phyloP scores from a whole-genome alignment of 768 basidiomycete species.

The Amanita rimosa region DNA sequence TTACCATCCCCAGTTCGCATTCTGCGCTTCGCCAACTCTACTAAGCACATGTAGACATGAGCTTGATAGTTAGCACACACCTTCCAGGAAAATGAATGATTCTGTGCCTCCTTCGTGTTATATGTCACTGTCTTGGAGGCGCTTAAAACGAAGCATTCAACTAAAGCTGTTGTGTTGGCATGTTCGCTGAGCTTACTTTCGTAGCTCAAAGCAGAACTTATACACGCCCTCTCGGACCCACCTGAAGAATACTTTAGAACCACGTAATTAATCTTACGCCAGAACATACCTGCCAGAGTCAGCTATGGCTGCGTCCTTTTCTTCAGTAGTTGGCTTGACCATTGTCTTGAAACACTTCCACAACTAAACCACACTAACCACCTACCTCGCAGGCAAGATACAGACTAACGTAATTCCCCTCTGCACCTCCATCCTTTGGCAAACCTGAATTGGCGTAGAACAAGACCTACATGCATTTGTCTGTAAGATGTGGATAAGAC shows the following conservation, averaged over 20 bases:
- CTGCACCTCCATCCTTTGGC: conserved; percentile 34
- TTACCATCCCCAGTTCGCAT: conserved; percentile 86
- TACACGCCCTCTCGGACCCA: conserved; percentile 83
- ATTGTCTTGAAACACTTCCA: not conserved
- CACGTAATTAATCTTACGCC: conserved; percentile 10
- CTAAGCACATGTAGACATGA: not conserved
- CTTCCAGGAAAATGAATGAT: conserved; percentile 73
- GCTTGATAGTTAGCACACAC: conserved; percentile 10
- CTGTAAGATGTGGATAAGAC: conserved; percentile 6
- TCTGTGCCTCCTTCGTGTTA: conserved; percentile 67
- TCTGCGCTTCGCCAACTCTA: conserved; percentile 24
- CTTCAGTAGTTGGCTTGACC: conserved; percentile 60
- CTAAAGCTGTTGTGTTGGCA: not conserved
- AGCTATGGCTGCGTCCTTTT: conserved; percentile 53
- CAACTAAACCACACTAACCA: not conserved
- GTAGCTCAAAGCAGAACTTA: conserved; percentile 77
- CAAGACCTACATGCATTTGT: conserved; percentile 37
- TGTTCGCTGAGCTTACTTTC: conserved; percentile 32
- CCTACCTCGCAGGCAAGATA: conserved; percentile 77
- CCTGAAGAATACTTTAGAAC: conserved; percentile 23
- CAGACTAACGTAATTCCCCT: conserved; percentile 54
- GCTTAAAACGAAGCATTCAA: conserved; percentile 12
- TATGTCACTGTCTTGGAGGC: conserved; percentile 37
- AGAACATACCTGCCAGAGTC: conserved; percentile 40
- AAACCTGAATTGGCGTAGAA: conserved; percentile 80